These are phyloP conservation scores for Schwanniomyces yamadae DNA, from an alignment of 805 yeast genomes.

Conservation along the genomic window DNA sequence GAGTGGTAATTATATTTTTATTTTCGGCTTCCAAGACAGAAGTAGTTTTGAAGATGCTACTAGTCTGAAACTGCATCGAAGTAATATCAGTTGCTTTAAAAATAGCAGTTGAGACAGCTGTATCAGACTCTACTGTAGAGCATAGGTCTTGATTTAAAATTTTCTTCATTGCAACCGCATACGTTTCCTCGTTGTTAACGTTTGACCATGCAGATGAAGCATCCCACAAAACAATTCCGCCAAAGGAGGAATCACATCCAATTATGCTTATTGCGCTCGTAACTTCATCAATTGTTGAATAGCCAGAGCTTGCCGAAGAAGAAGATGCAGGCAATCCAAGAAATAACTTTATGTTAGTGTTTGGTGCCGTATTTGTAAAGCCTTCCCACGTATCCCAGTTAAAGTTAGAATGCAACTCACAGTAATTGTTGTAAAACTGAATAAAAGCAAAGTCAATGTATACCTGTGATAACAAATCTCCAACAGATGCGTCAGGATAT, in stretches of 20 bases:
- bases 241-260: constrained; percentile 38
- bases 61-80: too few relatives aligned
- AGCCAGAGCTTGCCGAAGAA: constrained; percentile 36
- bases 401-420: constrained; percentile 26
- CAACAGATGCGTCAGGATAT: constrained; percentile 38
- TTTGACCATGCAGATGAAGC: constrained; percentile 52
- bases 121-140: too few relatives aligned
- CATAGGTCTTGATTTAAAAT: background rate
- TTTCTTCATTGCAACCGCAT: constrained; percentile 21
- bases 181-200: constrained; percentile 20
- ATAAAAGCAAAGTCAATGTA: constrained; percentile 36
- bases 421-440: constrained; percentile 40
- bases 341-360: constrained; percentile 29
- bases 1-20: too few relatives aligned
- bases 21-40: too few relatives aligned
- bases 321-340: constrained; percentile 37
- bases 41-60: too few relatives aligned
- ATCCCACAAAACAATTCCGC: constrained; percentile 86
- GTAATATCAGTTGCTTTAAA: too few relatives aligned
- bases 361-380: constrained; percentile 31
- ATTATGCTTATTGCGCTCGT: constrained; percentile 14
- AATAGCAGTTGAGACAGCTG: too few relatives aligned
- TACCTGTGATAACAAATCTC: constrained; percentile 24
- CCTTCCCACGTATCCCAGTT: constrained; percentile 37
- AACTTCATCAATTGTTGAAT: constrained; percentile 20